Percentiles rank a stretch among this genome's conserved stretches.
phyloP scores from a whole-genome alignment of 208 protist species.

The Trypanosomatidae sp. region DNA sequence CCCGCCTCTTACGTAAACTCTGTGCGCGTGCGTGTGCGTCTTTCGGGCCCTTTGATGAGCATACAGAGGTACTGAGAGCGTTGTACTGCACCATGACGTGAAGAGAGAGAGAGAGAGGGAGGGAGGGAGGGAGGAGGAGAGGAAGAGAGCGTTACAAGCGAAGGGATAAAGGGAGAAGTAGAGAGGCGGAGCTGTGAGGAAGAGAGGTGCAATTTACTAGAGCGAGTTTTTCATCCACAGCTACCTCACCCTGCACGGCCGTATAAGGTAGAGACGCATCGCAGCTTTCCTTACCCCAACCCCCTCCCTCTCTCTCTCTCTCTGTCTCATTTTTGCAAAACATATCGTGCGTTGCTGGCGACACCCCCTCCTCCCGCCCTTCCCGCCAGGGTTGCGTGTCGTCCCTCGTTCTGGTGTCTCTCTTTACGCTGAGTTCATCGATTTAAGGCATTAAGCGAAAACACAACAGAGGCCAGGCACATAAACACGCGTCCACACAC shows the following conservation, averaged over 20 bases:
- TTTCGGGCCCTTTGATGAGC: too few species aligned
- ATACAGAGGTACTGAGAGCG: too few species aligned
- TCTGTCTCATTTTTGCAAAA: not conserved
- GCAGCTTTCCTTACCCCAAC: not conserved
- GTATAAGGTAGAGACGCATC: not conserved
- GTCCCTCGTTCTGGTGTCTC: too few species aligned
- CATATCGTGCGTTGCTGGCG: not conserved
- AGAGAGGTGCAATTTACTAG: not conserved
- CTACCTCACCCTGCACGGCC: not conserved
- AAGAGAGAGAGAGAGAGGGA: too few species aligned
- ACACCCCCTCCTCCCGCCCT: too few species aligned
- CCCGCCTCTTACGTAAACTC: too few species aligned
- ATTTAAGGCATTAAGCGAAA: not conserved
- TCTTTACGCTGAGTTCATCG: not conserved
- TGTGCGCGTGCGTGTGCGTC: too few species aligned
- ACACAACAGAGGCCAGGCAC: not conserved
- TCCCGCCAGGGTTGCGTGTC: too few species aligned
- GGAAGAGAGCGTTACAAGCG: too few species aligned
- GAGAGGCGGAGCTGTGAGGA: not conserved
- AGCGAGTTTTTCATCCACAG: not conserved
- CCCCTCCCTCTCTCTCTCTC: not conserved
- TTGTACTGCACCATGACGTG: too few species aligned
- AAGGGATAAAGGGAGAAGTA: too few species aligned
- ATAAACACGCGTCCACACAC: conserved; percentile 9
- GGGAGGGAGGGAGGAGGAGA: too few species aligned